These are phyloP conservation scores for Kwoniella bestiolae DNA, from an alignment of 768 basidiomycete species.

Conservation along the genomic window DNA sequence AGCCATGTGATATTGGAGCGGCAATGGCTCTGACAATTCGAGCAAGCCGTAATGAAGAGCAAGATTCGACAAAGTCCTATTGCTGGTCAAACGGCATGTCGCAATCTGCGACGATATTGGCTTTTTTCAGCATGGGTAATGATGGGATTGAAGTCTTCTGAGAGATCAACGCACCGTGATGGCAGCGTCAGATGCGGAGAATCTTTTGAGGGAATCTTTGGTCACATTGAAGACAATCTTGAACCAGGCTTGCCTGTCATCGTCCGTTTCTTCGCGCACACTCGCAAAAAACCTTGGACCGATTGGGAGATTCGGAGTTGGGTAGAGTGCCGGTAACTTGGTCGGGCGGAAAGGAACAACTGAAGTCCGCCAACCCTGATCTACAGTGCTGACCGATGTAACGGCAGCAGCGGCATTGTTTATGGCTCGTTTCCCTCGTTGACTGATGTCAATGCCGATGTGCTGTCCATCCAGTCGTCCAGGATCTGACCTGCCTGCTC, in stretches of 20 bases:
- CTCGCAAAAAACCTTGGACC: neutral
- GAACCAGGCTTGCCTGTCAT: neutral
- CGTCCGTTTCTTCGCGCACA: neutral
- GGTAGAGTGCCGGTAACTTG: neutral
- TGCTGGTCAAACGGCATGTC: neutral
- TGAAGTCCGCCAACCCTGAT: neutral
- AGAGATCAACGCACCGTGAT: neutral
- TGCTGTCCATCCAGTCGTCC: too few relatives aligned
- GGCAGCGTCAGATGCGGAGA: neutral
- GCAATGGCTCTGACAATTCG: neutral
- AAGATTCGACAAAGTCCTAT: slow-evolving; percentile 5
- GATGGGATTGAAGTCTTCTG: too few relatives aligned
- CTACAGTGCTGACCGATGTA: neutral
- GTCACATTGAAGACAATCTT: neutral
- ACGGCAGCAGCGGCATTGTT: too few relatives aligned
- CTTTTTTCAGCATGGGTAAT: too few relatives aligned
- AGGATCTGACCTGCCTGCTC: too few relatives aligned
- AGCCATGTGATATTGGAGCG: neutral
- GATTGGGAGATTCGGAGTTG: neutral
- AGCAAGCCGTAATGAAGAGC: slow-evolving; percentile 1
- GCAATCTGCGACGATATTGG: neutral
- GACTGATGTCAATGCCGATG: too few relatives aligned
- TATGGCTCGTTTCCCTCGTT: too few relatives aligned
- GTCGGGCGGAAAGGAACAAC: neutral
- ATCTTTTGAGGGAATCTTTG: neutral